Percentiles rank a stretch among this genome's conserved stretches.
Conservation (phyloP, 2,329 filamentous ascomycete genomes). For the Exophiala lecanii-corni region DNA sequence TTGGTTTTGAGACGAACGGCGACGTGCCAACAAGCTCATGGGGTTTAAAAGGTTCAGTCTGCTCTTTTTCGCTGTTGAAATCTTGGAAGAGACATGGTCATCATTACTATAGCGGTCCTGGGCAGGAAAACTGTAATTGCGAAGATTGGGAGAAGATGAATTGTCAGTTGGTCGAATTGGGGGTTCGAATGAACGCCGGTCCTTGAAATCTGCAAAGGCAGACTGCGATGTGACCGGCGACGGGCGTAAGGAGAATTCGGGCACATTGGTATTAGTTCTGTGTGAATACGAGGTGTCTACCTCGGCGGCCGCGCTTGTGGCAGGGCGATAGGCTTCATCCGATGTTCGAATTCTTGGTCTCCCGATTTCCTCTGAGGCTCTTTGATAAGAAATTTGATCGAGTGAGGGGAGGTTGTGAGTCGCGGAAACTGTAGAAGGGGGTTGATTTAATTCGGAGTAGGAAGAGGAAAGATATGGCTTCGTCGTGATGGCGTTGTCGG, state of each 20-base stretch:
- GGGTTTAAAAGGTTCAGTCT: conserved; percentile 56
- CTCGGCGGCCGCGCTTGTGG: conserved; percentile 20
- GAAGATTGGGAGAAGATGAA: conserved; percentile 15
- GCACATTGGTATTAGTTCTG: neutral
- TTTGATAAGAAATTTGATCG: conserved; percentile 10
- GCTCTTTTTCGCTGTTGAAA: conserved; percentile 41
- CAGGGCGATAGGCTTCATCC: conserved; percentile 18
- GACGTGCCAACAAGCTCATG: conserved; percentile 55
- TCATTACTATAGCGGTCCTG: conserved; percentile 11
- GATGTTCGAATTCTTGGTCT: conserved; percentile 14
- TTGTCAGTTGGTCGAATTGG: conserved; percentile 9
- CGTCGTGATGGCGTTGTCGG: conserved; percentile 21
- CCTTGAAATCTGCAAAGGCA: conserved; percentile 2
- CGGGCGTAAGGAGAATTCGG: conserved; percentile 4
- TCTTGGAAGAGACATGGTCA: conserved; percentile 26
- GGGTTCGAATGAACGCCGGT: conserved; percentile 12
- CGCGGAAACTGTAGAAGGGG: conserved; percentile 5
- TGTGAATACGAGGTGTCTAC: conserved; percentile 1
- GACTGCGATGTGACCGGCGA: conserved; percentile 6
- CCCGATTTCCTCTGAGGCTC: conserved; percentile 19
- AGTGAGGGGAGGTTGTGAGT: conserved; percentile 1
- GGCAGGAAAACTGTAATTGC: conserved; percentile 15
- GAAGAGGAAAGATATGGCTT: conserved; percentile 14
- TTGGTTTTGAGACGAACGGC: conserved; percentile 50
- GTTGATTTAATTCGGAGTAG: conserved; percentile 13